Percentiles rank a stretch among this genome's conserved stretches.
These are phyloP conservation scores for Lasiodiplodia hormozganensis DNA, from an alignment of 2,329 filamentous ascomycete genomes.

Conservation along the genomic window DNA sequence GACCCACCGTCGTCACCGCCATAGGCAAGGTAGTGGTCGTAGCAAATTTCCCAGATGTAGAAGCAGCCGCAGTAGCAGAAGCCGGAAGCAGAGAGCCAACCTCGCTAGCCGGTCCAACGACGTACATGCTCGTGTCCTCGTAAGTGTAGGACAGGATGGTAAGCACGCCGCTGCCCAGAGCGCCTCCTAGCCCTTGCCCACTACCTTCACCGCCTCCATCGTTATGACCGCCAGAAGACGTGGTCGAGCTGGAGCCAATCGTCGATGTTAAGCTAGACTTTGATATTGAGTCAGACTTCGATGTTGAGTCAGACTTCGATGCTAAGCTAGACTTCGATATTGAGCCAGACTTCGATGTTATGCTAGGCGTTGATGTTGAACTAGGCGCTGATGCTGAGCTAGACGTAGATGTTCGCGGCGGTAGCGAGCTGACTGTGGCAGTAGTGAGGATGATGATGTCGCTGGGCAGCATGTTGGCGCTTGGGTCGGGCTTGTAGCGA, in stretches of 20 bases:
- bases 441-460: not conserved
- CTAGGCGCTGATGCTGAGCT: not conserved
- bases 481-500: not conserved
- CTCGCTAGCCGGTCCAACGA: constrained; percentile 14
- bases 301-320: not conserved
- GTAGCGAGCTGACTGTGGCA: not conserved
- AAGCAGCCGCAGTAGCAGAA: not conserved
- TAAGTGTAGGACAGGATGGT: constrained; percentile 7
- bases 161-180: not conserved
- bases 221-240: not conserved
- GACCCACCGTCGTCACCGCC: not conserved
- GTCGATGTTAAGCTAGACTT: not conserved
- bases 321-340: not conserved
- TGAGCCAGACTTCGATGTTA: not conserved
- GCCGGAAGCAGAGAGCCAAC: not conserved
- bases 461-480: constrained; percentile 5
- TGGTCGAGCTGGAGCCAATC: not conserved
- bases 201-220: not conserved
- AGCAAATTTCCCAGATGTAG: not conserved
- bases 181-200: no score
- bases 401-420: not conserved
- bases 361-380: not conserved
- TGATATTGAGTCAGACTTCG: not conserved
- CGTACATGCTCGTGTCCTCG: constrained; percentile 9
- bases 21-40: not conserved